These are phyloP conservation scores for Malassezia vespertilionis DNA, from an alignment of 1,284 basidiomycete genomes.

Conservation along the genomic window DNA sequence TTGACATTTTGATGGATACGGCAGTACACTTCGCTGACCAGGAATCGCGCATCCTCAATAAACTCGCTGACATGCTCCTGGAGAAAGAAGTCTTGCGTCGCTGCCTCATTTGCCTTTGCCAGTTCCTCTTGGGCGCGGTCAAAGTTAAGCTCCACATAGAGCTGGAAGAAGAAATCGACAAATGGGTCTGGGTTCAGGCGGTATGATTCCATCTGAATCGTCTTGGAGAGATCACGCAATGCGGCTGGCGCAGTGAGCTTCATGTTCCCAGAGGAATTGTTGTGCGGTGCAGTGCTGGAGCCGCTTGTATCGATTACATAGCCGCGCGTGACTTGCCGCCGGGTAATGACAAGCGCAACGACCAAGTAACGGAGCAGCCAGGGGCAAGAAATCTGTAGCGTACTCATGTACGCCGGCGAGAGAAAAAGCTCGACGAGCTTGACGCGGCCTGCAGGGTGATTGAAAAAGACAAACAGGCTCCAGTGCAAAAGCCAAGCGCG, in stretches of 20 bases:
- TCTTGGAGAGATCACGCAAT: conserved; percentile 40
- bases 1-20: conserved; percentile 92
- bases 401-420: conserved; percentile 88
- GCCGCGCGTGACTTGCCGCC: conserved; percentile 52
- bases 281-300: conserved; percentile 17
- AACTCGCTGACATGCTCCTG: conserved; percentile 80
- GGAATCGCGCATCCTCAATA: conserved; percentile 84
- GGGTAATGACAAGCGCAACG: conserved; percentile 79
- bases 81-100: conserved; percentile 87
- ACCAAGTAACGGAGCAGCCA: conserved; percentile 93
- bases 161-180: conserved; percentile 80
- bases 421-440: conserved; percentile 92
- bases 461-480: conserved; percentile 97
- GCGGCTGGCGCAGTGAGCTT: conserved; percentile 43
- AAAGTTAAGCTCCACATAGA: conserved; percentile 86
- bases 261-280: conserved; percentile 23
- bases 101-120: conserved; percentile 66
- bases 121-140: conserved; percentile 76
- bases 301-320: conserved; percentile 32
- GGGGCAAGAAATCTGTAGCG: conserved; percentile 87
- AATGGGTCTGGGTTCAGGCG: conserved; percentile 78
- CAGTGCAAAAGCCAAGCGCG: conserved; percentile 95
- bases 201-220: conserved; percentile 42
- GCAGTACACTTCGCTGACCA: conserved; percentile 94
- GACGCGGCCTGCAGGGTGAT: conserved; percentile 82